Percentiles rank a stretch among this genome's conserved stretches.
Conservation (phyloP, 306 rosid genomes). For the Lathyrus sativus region DNA sequence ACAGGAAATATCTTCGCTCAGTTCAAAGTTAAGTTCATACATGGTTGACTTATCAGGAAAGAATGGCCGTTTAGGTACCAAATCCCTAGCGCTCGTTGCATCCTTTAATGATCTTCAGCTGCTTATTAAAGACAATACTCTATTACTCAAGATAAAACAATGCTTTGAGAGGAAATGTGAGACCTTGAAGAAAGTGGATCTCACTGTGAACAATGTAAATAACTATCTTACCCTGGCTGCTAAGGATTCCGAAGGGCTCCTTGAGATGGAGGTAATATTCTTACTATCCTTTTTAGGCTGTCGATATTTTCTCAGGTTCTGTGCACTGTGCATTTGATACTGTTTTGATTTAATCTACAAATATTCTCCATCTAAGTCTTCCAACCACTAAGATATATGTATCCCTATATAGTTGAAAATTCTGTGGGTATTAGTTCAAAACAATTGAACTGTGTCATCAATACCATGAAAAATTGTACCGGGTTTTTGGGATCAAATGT, state of each 20-base stretch:
- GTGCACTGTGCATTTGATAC: background rate
- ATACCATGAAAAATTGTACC: constrained; percentile 13
- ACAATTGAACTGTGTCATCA: constrained; percentile 26
- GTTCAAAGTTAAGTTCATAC: constrained; percentile 68
- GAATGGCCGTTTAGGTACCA: constrained; percentile 59
- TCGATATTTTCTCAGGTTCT: constrained; percentile 21
- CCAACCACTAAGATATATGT: constrained; percentile 8
- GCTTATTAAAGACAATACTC: constrained; percentile 63
- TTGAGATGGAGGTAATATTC: constrained; percentile 57
- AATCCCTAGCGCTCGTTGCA: constrained; percentile 59
- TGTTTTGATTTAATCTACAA: constrained; percentile 1
- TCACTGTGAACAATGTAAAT: constrained; percentile 58
- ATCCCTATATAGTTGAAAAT: constrained; percentile 26
- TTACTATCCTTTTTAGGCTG: background rate
- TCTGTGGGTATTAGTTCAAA: constrained; percentile 16
- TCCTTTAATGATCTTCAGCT: constrained; percentile 67
- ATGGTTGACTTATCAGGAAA: constrained; percentile 72
- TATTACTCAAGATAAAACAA: constrained; percentile 53
- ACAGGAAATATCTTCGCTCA: constrained; percentile 64
- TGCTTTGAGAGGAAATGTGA: constrained; percentile 66
- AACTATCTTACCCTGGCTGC: constrained; percentile 46
- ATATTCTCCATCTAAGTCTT: constrained; percentile 23
- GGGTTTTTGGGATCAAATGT: constrained; percentile 24
- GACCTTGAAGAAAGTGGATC: constrained; percentile 60
- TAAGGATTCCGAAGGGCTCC: constrained; percentile 51